Percentiles rank a stretch among this genome's conserved stretches.
Conservation (phyloP, 2,329 filamentous ascomycete species). For the Pseudogymnoascus sp. region DNA sequence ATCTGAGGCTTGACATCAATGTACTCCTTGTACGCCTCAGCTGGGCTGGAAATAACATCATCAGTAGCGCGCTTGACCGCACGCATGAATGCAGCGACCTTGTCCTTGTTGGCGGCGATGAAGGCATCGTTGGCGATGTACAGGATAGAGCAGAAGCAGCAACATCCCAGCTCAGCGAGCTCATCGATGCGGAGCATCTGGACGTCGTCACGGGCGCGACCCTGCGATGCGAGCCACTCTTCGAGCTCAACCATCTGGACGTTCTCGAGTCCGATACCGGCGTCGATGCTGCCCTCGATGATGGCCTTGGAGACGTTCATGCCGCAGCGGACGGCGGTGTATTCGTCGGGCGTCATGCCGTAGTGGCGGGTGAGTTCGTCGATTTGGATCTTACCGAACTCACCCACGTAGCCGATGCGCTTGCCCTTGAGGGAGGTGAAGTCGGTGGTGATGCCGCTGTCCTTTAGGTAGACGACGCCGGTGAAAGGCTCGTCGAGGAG, state of each 20-base stretch:
- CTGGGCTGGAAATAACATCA: slow-evolving; percentile 57
- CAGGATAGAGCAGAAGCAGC: slow-evolving; percentile 75
- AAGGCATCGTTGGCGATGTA: slow-evolving; percentile 69
- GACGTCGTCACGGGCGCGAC: slow-evolving; percentile 57
- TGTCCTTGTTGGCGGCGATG: slow-evolving; percentile 56
- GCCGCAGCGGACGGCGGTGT: slow-evolving; percentile 69
- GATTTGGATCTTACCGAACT: slow-evolving; percentile 78
- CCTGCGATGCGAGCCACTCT: slow-evolving; percentile 61
- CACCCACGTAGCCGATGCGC: slow-evolving; percentile 70
- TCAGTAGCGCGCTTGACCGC: slow-evolving; percentile 70
- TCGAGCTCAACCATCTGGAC: slow-evolving; percentile 78
- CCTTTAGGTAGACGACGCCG: slow-evolving; percentile 68
- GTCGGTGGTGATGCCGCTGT: slow-evolving; percentile 65
- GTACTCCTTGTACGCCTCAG: slow-evolving; percentile 59
- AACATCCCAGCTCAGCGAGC: slow-evolving; percentile 71
- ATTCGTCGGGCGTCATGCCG: slow-evolving; percentile 64
- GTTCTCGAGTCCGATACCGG: slow-evolving; percentile 70
- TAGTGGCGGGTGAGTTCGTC: slow-evolving; percentile 74
- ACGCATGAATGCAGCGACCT: slow-evolving; percentile 59
- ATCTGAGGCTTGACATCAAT: slow-evolving; percentile 65
- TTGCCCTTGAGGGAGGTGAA: slow-evolving; percentile 70
- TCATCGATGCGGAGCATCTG: slow-evolving; percentile 78
- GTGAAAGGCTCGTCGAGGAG: slow-evolving; percentile 76
- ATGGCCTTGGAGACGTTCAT: slow-evolving; percentile 77
- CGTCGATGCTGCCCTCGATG: slow-evolving; percentile 64